Percentiles rank a stretch among this genome's conserved stretches.
These are phyloP conservation scores for Mortierella sp. DNA, from an alignment of 371 early-diverging fungal species.

Conservation along the genomic window DNA sequence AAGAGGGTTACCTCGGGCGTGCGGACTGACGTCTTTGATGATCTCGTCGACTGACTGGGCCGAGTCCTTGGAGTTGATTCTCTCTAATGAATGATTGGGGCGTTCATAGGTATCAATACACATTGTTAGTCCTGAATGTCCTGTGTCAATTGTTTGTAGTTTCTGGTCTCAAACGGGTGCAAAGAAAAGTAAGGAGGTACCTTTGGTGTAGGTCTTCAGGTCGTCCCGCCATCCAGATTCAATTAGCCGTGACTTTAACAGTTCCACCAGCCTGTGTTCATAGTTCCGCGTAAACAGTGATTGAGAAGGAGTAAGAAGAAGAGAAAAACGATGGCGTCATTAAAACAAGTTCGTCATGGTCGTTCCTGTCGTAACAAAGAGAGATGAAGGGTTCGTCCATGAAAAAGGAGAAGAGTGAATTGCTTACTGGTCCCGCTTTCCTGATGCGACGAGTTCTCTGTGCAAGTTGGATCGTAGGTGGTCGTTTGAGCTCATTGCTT, in stretches of 20 bases:
- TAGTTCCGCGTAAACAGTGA: no score
- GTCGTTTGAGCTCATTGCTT: slow-evolving; percentile 48
- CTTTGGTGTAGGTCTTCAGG: slow-evolving; percentile 43
- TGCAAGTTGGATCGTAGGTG: slow-evolving; percentile 44
- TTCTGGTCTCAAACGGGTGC: background rate
- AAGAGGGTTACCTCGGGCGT: slow-evolving; percentile 38
- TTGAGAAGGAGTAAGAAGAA: background rate
- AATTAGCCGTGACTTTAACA: slow-evolving; percentile 40
- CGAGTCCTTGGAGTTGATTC: slow-evolving; percentile 39
- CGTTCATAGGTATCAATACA: background rate
- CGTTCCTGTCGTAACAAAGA: no score
- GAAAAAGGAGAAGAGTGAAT: background rate
- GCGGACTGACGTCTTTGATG: slow-evolving; percentile 51
- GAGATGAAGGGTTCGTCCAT: background rate
- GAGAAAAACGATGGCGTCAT: background rate
- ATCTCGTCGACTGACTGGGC: slow-evolving; percentile 50
- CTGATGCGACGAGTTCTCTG: slow-evolving; percentile 54
- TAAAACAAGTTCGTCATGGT: background rate
- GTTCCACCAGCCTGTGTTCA: slow-evolving; percentile 37
- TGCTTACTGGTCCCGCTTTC: slow-evolving; percentile 55
- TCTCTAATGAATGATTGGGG: slow-evolving; percentile 12
- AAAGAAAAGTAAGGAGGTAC: slow-evolving; percentile 9
- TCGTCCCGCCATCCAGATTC: slow-evolving; percentile 59
- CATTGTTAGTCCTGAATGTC: background rate
- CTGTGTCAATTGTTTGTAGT: background rate